phyloP scores from a whole-genome alignment of 2,329 filamentous ascomycete species.

The Cladosporium phlei region DNA sequence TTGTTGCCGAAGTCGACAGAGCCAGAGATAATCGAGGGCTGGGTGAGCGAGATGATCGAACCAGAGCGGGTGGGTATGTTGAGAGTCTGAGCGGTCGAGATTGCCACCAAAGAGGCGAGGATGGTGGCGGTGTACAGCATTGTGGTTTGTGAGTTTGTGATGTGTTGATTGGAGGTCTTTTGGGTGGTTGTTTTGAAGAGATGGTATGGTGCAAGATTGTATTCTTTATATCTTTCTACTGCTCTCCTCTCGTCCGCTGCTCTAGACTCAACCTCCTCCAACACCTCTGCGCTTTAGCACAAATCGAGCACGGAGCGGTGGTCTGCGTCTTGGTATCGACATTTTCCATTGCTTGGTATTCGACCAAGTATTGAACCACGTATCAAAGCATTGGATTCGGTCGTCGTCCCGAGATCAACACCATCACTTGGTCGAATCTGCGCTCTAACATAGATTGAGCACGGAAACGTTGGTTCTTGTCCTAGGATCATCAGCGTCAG shows the following conservation, averaged over 20 bases:
- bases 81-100: slow-evolving; percentile 30
- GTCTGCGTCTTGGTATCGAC: background rate
- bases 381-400: background rate
- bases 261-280: background rate
- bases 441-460: background rate
- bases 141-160: background rate
- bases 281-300: background rate
- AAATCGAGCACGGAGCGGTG: no score
- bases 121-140: slow-evolving; percentile 22
- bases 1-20: slow-evolving; percentile 16
- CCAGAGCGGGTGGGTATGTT: slow-evolving; percentile 31
- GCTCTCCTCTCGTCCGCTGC: background rate
- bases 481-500: background rate
- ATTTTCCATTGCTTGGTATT: background rate
- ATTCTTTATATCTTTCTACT: background rate
- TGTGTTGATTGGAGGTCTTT: background rate
- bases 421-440: no score
- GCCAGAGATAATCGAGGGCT: slow-evolving; percentile 21
- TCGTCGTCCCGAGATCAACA: no score
- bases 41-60: slow-evolving; percentile 27
- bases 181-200: background rate
- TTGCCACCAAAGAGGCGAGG: slow-evolving; percentile 18
- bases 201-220: background rate
- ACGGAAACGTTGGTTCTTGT: slow-evolving; percentile 6
- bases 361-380: background rate